Evolutionary conservation across 805 yeast genomes (phyloP).

Genomic region (Ogataea polymorpha): DNA sequence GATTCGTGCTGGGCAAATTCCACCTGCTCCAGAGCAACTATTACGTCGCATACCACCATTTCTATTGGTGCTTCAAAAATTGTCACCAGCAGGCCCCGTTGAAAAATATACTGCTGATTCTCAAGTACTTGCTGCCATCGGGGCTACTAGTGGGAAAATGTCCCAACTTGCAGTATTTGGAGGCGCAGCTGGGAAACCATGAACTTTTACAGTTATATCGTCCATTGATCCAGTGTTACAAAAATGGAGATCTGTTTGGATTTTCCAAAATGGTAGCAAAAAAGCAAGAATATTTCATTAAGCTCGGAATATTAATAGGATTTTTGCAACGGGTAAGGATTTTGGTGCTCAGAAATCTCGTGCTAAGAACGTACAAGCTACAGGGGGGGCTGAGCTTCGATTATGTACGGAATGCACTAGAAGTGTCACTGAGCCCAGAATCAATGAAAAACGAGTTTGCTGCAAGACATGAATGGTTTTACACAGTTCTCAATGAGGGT

Average conservation of each 20-base stretch:
- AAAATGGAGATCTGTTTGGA: conserved; percentile 40
- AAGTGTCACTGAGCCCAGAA: conserved; percentile 17
- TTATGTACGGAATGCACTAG: conserved; percentile 26
- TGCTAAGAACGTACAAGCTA: conserved; percentile 21
- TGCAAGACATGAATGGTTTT: conserved; percentile 18
- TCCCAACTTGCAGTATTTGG: conserved; percentile 36
- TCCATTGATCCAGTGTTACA: conserved; percentile 35
- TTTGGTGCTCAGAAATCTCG: conserved; percentile 43
- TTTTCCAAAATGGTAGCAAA: conserved; percentile 35
- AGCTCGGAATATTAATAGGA: conserved; percentile 38
- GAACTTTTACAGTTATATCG: conserved; percentile 34
- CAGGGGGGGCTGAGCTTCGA: conserved; percentile 19
- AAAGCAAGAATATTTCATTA: conserved; percentile 38
- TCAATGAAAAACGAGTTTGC: conserved; percentile 9
- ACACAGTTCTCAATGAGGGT: conserved; percentile 12
- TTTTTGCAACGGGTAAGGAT: conserved; percentile 44
- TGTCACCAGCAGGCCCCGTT: conserved; percentile 28
- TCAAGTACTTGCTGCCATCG: conserved; percentile 50
- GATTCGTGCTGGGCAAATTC: conserved; percentile 52
- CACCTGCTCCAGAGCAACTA: conserved; percentile 52
- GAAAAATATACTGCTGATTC: conserved; percentile 35
- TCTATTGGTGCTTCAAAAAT: conserved; percentile 47
- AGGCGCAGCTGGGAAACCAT: conserved; percentile 13
- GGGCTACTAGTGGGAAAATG: conserved; percentile 50
- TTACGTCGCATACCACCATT: conserved; percentile 43